Base-by-base conservation (phyloP, 2,329 filamentous ascomycete genomes). In the Thielaviopsis euricoi region DNA sequence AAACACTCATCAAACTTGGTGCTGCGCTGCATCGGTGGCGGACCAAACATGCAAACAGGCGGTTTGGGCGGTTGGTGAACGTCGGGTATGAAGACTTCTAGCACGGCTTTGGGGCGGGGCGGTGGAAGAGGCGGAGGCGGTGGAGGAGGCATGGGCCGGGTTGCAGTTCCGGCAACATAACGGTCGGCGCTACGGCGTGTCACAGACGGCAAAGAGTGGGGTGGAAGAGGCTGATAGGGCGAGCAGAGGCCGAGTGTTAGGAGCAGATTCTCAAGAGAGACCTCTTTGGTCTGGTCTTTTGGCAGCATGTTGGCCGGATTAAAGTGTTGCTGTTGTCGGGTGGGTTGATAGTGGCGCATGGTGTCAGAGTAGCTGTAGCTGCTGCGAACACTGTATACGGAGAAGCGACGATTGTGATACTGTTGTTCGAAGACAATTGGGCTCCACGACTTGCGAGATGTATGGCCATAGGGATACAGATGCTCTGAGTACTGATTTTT, bases 181-280 rank as follows among this genome's bases (percentile, higher is more conserved):
- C 56, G 56, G n/a, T 49, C 50, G 29, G 56, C 56, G 17, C 56
- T 58, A 7, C 51, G 29, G 25, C 56, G 56, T 13, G 56, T 58
- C 6, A 52, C 25, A 21, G 51, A 56, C 10, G 43, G 49, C 22
- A 37, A 29, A 19, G 25, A 23, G 29, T 25, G 51, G 23, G 23
- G 19, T 19, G 51, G 25, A 15, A 52, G 23, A 19, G 29, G 25
- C 10, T 33, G 55, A 22, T 22, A 33, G 3, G 46, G 46, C n/a
- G 40, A 25, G 21, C 25, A 51, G 13, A 33, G n/a, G 9, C 29
- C 29, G 19, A 56, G 46, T 13, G 29, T n/a, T 15, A 26, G 55
- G 25, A 56, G 25, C 5, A 56, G 46, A n/a, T 21, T 33, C n/a
- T 56, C 55, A 12, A 56, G 25, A 1, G 55, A 43, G 23, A 56